Percentiles rank a stretch among this genome's conserved stretches.
Evolutionary conservation across 495 filamentous ascomycete genomes (phyloP).

Genomic region (Cairneyella variabilis): DNA sequence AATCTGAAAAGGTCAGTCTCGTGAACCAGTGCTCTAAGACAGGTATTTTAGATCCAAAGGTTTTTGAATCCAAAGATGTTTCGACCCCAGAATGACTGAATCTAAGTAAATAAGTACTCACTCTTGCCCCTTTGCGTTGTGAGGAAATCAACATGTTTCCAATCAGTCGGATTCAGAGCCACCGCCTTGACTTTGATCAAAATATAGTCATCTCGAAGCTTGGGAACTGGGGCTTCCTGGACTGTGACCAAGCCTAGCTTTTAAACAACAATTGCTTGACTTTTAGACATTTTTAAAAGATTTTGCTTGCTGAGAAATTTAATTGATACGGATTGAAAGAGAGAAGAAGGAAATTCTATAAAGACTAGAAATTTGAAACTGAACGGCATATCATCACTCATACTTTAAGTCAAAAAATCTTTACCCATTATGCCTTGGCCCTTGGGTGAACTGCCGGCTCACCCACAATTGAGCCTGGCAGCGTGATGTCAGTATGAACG

Average conservation of each 20-base stretch:
- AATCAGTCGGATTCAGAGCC: slow-evolving; percentile 44
- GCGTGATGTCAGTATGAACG: too few relatives aligned
- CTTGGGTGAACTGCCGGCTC: too few relatives aligned
- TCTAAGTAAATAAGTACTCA: neutral
- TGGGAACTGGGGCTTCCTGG: slow-evolving; percentile 12
- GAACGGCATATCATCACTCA: too few relatives aligned
- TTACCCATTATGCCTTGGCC: too few relatives aligned
- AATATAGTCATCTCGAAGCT: slow-evolving; percentile 24
- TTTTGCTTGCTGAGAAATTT: neutral
- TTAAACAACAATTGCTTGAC: slow-evolving; percentile 18
- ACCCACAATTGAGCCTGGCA: too few relatives aligned
- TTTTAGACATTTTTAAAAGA: slow-evolving; percentile 12
- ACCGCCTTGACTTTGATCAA: slow-evolving; percentile 31
- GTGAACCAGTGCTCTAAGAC: too few relatives aligned
- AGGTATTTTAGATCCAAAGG: too few relatives aligned
- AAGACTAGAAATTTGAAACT: too few relatives aligned
- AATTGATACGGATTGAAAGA: too few relatives aligned
- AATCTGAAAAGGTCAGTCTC: slow-evolving; percentile 8
- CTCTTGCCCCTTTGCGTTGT: slow-evolving; percentile 31
- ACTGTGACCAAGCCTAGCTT: slow-evolving; percentile 6
- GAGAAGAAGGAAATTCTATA: neutral
- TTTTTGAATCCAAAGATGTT: too few relatives aligned
- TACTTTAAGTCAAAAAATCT: too few relatives aligned
- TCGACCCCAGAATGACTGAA: neutral
- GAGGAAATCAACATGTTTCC: slow-evolving; percentile 37